Evolutionary conservation across 176 grass and related monocot species (phyloP), one percentile per base, ranked within the genome.

Genomic region (Typha latifolia): DNA sequence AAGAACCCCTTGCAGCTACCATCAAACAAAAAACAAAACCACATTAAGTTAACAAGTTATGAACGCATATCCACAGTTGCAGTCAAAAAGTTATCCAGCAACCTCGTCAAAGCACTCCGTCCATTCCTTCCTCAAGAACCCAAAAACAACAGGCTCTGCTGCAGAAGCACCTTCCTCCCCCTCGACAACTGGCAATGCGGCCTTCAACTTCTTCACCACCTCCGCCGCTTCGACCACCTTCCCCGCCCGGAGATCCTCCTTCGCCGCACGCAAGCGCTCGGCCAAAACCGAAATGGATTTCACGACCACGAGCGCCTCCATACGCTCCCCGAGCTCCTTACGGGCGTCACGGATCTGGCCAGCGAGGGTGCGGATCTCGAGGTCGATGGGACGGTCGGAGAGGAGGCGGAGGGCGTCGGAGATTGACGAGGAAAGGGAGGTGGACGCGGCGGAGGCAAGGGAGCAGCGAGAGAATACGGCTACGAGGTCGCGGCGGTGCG

Each of bases 31-130:
- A 67, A 59, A 57, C 52, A 24, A 74, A 74, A 62, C 47, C 78
- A 71, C 24, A 78, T 59, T 72, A 9, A 48, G 15, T 62, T 71
- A 47, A 51, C 51, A 87, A 84, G 49, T 20, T 63, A 16, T 10
- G n/a, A 49, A 80, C 19, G 59, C n/a, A 72, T 48, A 57, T 27
- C 23, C 66, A 37, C 31, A 49, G 47, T 37, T 49, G 48, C 24
- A 37, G 7, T 1, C 62, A 72, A 57, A 37, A 61, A 64, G 15
- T 62, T 74, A 53, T 47, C 23, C 26, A 32, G 13, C 77, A 62
- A 92, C 93, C 85, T 89, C 83, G 10, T 97, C 88, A 2, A 97
- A 69, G 64, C 87, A 90, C 27, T 82, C 78, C 66, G 77, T 74
- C 85, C 80, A 97, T 52, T 97, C 89, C 11, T 68, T 80, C 59